Evolutionary conservation across 1,284 basidiomycete species (phyloP).

Genomic region (Bondarzewia mesenterica): DNA sequence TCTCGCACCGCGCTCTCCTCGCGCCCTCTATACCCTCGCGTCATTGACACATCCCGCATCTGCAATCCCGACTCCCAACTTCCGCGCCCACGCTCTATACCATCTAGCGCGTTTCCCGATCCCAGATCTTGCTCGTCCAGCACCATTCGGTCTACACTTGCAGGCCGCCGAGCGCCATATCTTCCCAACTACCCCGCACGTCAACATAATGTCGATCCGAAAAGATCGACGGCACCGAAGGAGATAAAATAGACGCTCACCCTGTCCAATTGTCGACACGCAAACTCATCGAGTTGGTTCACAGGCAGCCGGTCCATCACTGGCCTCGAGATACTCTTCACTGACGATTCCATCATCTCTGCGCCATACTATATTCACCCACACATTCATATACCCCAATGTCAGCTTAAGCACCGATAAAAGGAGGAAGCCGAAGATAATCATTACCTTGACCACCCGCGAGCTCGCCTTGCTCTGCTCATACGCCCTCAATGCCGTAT

Average conservation of each 20-base stretch:
- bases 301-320: slow-evolving; percentile 75
- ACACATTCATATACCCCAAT: too few species aligned
- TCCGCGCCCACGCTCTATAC: slow-evolving; percentile 9
- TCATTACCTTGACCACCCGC: slow-evolving; percentile 63
- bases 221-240: background rate
- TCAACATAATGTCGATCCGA: background rate
- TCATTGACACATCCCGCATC: slow-evolving; percentile 20
- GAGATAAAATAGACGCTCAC: slow-evolving; percentile 31
- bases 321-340: slow-evolving; percentile 79
- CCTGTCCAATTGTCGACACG: slow-evolving; percentile 77
- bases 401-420: background rate
- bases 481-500: slow-evolving; percentile 63
- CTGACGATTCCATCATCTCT: slow-evolving; percentile 80
- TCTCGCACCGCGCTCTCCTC: slow-evolving; percentile 1
- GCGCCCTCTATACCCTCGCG: slow-evolving; percentile 8
- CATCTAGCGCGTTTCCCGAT: too few species aligned
- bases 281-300: slow-evolving; percentile 81
- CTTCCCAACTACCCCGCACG: slow-evolving; percentile 13
- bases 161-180: slow-evolving; percentile 11
- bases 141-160: slow-evolving; percentile 4
- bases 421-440: background rate
- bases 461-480: slow-evolving; percentile 74
- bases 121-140: background rate
- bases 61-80: slow-evolving; percentile 12
- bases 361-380: slow-evolving; percentile 61